Evolutionary conservation across 2,329 filamentous ascomycete species (phyloP), one percentile per base, ranked within the genome.

Genomic region (Raffaelea arxii): DNA sequence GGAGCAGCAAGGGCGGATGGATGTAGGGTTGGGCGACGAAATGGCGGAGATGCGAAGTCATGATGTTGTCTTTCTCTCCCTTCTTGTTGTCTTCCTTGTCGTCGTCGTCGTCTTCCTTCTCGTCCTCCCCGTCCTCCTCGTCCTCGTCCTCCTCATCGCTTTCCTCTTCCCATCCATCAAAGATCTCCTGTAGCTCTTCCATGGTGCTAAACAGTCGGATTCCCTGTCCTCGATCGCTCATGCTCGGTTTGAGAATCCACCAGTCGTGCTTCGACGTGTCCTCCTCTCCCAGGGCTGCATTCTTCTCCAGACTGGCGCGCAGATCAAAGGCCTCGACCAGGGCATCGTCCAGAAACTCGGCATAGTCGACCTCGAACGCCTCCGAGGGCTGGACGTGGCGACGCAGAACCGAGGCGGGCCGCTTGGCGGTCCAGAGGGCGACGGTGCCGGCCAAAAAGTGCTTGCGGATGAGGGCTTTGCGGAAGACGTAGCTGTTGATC

Each of bases 241-340:
- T 97, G 9, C 91, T 85, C 0, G 92, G 91, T 66, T 98, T 98
- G 49, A 98, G 65, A 54, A 98, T 97, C 92, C 92, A 98, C 91
- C 91, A 98, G 61, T 94, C 80, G 49, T 75, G 74, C 37, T 75
- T 67, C 11, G 37, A 27, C 21, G n/a, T 22, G 23, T 18, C 43
- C 3, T 11, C 23, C 6, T 35, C 2, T 7, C 6, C n/a, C 46
- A 7, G 38, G 3, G 14, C 46, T 12, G 53, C 53, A 55, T 95
- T 95, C 40, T 71, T 72, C 25, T 77, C 76, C 63, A 94, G 74
- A 55, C 85, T 90, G 47, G 87, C 86, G 19, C 82, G 75, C 44
- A 98, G 66, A 58, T 97, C 92, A 62, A 84, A 97, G 0, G 86
- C 85, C 62, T 98, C 92, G 2, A 94, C 73, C 7, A 98, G 69